Base-by-base conservation (phyloP, 176 grass and related monocot genomes). In the Neostapfia colusana region DNA sequence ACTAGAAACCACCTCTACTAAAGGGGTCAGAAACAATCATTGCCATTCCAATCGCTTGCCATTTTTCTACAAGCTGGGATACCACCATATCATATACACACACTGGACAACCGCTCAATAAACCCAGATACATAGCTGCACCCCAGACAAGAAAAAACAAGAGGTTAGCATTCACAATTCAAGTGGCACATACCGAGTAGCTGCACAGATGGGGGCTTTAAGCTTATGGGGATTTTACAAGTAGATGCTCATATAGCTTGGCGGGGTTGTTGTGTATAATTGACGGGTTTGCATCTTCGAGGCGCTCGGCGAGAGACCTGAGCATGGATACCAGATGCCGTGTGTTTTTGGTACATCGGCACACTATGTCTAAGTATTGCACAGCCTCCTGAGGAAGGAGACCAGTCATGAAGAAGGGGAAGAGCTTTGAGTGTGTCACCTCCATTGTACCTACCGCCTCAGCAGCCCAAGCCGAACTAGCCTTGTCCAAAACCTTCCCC, bases 321-420 rank as follows among this genome's bases (percentile, higher is more conserved):
- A 99, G 82, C 89, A 99, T 95, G 6, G 84, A 80, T 6, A 86
- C 73, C 50, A 95, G 67, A 35, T 83, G 85, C 46, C 83, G 89
- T 0, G 82, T 84, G 76, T 89, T 90, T 45, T 63, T 78, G 4
- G 56, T 92, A 31, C 80, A 85, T 55, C 80, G 75, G 87, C 92
- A 92, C 41, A 92, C 56, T 14, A 99, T 60, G 56, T 90, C 95
- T 3, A 99, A 58, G 46, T 99, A 99, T 35, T 87, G 85, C 87
- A 99, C 64, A 10, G 95, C 92, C 87, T 99, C 95, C 37, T 95
- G 84, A 0, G 95, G 95, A 51, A 92, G 74, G 43, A 99, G 92
- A 13, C 95, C 92, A 5, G 95, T 90, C 85, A 99, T 92, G 87
- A 99, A 93, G 79, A 95, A 92, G 10, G 95, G 83, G 54, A 99